Evolutionary conservation across 176 grass and related monocot genomes (phyloP), one percentile per base, ranked within the genome.

Genomic region (Bromus sterilis): DNA sequence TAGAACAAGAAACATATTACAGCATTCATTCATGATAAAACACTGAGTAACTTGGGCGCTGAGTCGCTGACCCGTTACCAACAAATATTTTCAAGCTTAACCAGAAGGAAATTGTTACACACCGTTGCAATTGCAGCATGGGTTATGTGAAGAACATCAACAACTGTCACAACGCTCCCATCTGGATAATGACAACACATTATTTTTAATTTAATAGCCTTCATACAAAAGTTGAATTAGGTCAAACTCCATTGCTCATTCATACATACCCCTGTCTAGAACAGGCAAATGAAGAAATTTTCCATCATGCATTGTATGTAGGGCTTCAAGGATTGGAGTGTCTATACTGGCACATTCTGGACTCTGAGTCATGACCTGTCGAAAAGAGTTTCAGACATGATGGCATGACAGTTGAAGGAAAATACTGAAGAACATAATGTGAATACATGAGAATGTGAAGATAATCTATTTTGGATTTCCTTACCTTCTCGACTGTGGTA

Each of bases 221-320:
- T 41, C 13, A 78, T 37, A 72, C 46, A 44, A 31, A 33, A 48
- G 1, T 20, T 60, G 4, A 66, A 31, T 40, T 34, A 44, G 5
- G 76, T 74, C 31, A 62, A 71, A 30, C 23, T 71, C 4, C 15
- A 31, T 25, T 12, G 48, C 42, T 65, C 33, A 41, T 66, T 26
- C 36, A 36, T 37, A 39, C 66, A 23, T 83, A 99, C 96, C 96
- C 78, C 33, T 83, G 79, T 95, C 93, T 28, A 99, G 80, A 88
- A 99, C 93, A 84, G 96, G 93, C 74, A 99, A 74, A 88, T 99
- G 96, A 37, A 99, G 87, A 88, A 99, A 95, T 64, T 93, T 99
- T 10, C 89, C 89, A 30, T 99, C 91, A 41, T 95, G 96, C 96
- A 95, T 99, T 75, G 85, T 99, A 80, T 99, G 93, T 76, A 95